phyloP scores from a whole-genome alignment of 1,284 basidiomycete genomes.

The Cystobasidium slooffiae region DNA sequence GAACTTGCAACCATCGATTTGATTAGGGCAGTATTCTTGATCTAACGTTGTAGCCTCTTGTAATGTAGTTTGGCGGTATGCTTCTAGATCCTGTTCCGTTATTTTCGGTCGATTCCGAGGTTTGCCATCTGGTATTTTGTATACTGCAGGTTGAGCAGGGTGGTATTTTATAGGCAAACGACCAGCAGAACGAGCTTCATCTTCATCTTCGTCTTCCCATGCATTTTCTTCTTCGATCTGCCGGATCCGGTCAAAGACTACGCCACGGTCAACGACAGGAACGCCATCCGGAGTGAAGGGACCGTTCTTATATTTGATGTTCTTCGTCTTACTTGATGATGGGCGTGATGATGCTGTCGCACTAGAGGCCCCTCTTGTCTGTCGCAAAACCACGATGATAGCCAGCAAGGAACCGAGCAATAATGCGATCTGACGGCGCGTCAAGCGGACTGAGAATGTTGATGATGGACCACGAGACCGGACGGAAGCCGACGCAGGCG shows the following conservation, averaged over 20 bases:
- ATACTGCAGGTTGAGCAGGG: slow-evolving; percentile 15
- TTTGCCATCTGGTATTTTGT: slow-evolving; percentile 37
- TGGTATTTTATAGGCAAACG: slow-evolving; percentile 9
- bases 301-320: neutral
- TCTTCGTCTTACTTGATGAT: neutral
- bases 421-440: slow-evolving; percentile 20
- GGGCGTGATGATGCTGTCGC: neutral
- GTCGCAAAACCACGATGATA: slow-evolving; percentile 23
- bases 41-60: slow-evolving; percentile 13
- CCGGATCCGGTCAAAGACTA: slow-evolving; percentile 29
- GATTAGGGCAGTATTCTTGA: slow-evolving; percentile 26
- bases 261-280: slow-evolving; percentile 28
- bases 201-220: slow-evolving; percentile 21
- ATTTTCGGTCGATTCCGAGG: slow-evolving; percentile 21
- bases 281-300: slow-evolving; percentile 21
- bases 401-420: slow-evolving; percentile 12
- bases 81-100: slow-evolving; percentile 37
- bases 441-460: slow-evolving; percentile 24
- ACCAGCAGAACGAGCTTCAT: slow-evolving; percentile 39
- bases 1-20: slow-evolving; percentile 47
- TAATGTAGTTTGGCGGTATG: slow-evolving; percentile 12
- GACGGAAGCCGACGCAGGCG: neutral
- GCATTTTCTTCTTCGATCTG: slow-evolving; percentile 26
- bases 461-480: neutral
- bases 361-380: neutral